Percentiles rank a stretch among this genome's conserved stretches.
phyloP scores from a whole-genome alignment of 805 yeast genomes.

The Myxozyma melibiosi region DNA sequence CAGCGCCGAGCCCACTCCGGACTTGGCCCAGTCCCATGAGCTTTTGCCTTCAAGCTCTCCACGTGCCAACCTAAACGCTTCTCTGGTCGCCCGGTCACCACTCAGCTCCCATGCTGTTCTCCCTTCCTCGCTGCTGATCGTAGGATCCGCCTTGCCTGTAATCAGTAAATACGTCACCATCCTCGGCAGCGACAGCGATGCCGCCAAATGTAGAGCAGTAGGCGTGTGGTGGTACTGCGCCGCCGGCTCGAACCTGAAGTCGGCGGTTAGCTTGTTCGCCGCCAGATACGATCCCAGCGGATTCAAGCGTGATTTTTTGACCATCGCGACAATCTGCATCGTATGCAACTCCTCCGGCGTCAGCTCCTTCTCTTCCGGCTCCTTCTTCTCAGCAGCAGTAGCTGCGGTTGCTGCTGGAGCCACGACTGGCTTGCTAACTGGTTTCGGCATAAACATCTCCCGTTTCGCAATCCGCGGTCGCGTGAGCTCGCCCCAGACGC shows the following conservation, averaged over 20 bases:
- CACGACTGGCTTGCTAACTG: neutral
- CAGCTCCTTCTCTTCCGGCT: conserved; percentile 37
- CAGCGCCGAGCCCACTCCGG: conserved; percentile 63
- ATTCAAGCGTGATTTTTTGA: conserved; percentile 79
- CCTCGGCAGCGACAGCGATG: conserved; percentile 65
- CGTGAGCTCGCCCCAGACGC: conserved; percentile 80
- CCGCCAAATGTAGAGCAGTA: conserved; percentile 76
- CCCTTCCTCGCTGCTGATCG: conserved; percentile 53
- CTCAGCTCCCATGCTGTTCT: conserved; percentile 73
- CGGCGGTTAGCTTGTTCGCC: conserved; percentile 56
- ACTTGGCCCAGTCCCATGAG: conserved; percentile 66
- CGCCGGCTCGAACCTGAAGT: conserved; percentile 60
- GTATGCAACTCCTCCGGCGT: conserved; percentile 54
- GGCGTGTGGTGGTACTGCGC: conserved; percentile 59
- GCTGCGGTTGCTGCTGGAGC: too few relatives aligned
- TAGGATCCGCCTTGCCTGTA: conserved; percentile 70
- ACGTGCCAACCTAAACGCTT: conserved; percentile 71
- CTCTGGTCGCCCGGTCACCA: conserved; percentile 44
- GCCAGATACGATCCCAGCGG: conserved; percentile 63
- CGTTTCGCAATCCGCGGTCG: conserved; percentile 55
- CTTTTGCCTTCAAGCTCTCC: conserved; percentile 62
- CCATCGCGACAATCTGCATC: conserved; percentile 55
- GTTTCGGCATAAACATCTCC: conserved; percentile 50
- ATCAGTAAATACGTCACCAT: conserved; percentile 64
- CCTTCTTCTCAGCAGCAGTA: conserved; percentile 15